Evolutionary conservation across 352 stramenopile species (phyloP), one percentile per base, ranked within the genome.

Genomic region (Aphanomyces cochlioides): DNA sequence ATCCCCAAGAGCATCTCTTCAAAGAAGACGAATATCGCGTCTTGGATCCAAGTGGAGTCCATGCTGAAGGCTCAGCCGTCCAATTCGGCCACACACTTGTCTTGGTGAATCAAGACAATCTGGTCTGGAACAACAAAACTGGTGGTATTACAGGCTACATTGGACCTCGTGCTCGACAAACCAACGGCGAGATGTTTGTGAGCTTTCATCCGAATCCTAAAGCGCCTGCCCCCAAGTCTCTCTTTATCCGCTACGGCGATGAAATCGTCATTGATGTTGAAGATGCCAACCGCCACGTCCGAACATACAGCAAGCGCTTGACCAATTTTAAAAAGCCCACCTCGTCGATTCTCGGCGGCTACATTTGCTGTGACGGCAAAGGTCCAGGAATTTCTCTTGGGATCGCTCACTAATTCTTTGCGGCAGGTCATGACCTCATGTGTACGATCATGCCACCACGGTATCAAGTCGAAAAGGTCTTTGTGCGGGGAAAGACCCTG

Each of bases 91-190:
- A 92, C 64, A 74, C 81, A 5, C 66, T 94, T 34, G 87, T 93
- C 68, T 82, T 94, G 40, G 82, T 94, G 69, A 93, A 94, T 73
- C 87, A 93, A 74, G 79, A 90, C 66, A 82, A 82, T 19, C 79
- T 90, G 77, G 87, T 93, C 40, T 94, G 85, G 87, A 94, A 94
- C 79, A 94, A 94, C 74, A 94, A 94, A 76, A 94, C 87, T 7
- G 85, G 87, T 56, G 87, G 87, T 39, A 93, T 94, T 74, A 94
- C 87, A 47, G 87, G 87, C 34, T 94, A 94, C 69, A 76, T 94
- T 8, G 87, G 87, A 0, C 87, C 87, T 15, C 77, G 87, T 21
- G 75, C 83, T 28, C 85, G 87, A 36, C 76, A 84, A 47, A 85
- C 88, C 7, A 47, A 80, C 2, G 87, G 87, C 7, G 87, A 94